phyloP scores from a whole-genome alignment of 176 grass and related monocot species.

The Oryza punctata region DNA sequence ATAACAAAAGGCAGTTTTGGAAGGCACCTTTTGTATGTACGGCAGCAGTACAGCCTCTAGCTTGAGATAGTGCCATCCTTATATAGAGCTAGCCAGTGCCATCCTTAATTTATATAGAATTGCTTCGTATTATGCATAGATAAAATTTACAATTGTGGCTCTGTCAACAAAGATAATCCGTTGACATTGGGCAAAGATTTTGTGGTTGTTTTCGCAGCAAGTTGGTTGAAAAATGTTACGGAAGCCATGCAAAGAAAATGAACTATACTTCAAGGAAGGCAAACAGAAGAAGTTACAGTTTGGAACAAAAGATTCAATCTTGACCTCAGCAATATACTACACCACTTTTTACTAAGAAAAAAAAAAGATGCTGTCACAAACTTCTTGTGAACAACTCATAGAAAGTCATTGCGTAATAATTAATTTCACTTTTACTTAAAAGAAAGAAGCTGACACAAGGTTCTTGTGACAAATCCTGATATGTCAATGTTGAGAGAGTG shows the following conservation, averaged over 20 bases:
- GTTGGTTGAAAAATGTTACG: conserved; percentile 29
- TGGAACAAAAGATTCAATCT: neutral
- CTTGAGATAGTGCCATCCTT: neutral
- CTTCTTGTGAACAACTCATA: neutral
- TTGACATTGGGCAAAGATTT: conserved; percentile 30
- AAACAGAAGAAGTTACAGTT: conserved; percentile 29
- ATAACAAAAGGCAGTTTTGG: neutral
- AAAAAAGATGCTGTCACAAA: neutral
- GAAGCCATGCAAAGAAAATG: neutral
- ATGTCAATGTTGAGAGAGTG: neutral
- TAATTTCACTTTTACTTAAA: neutral
- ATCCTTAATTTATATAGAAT: neutral
- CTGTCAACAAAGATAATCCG: conserved; percentile 42
- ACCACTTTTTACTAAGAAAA: neutral
- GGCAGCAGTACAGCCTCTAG: neutral
- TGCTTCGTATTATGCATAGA: neutral
- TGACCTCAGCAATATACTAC: neutral
- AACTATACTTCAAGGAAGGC: neutral
- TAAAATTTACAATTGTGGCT: neutral
- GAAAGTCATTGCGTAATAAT: neutral
- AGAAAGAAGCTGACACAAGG: neutral
- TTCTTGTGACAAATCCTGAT: neutral
- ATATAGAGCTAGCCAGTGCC: neutral
- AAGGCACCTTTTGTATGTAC: neutral
- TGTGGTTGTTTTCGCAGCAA: conserved; percentile 39